phyloP scores from a whole-genome alignment of 2,329 filamentous ascomycete species.

The Fusarium mundagurra region DNA sequence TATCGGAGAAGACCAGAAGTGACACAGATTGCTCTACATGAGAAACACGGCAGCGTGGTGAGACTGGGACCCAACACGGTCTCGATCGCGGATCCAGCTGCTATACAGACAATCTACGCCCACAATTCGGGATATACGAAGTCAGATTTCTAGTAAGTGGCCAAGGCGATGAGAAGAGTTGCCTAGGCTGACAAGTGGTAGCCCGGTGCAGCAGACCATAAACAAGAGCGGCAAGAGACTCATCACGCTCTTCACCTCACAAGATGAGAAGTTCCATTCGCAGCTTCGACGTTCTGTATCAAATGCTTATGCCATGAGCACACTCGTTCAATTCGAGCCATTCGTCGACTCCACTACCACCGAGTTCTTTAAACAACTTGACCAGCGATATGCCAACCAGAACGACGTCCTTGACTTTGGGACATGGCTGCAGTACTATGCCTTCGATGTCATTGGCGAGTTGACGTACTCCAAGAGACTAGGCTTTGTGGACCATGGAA shows the following conservation, averaged over 20 bases:
- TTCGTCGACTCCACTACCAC: not conserved
- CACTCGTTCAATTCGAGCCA: not conserved
- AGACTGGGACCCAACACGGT: slow-evolving; percentile 12
- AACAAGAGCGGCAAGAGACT: not conserved
- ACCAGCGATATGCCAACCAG: not conserved
- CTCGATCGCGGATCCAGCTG: slow-evolving; percentile 2
- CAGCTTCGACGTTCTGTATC: not conserved
- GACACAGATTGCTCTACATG: slow-evolving; percentile 19
- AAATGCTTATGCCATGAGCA: slow-evolving; percentile 8
- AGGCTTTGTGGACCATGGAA: slow-evolving; percentile 24
- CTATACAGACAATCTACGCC: slow-evolving; percentile 16
- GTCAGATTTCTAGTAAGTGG: not conserved
- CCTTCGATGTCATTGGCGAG: slow-evolving; percentile 31
- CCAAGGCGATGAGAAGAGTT: rapidly evolving
- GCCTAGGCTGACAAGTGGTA: not conserved
- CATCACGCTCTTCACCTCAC: slow-evolving; percentile 3
- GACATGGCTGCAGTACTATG: slow-evolving; percentile 32
- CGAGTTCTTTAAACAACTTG: not conserved
- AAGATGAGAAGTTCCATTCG: slow-evolving; percentile 5
- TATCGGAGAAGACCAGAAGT: slow-evolving; percentile 17
- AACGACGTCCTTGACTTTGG: slow-evolving; percentile 9
- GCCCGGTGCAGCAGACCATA: slow-evolving; percentile 1
- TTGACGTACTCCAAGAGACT: slow-evolving; percentile 23
- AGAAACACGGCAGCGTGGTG: slow-evolving; percentile 8
- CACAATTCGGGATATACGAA: slow-evolving; percentile 16